Conservation (phyloP, 495 filamentous ascomycete genomes). For the Amphirosellinia nigrospora region DNA sequence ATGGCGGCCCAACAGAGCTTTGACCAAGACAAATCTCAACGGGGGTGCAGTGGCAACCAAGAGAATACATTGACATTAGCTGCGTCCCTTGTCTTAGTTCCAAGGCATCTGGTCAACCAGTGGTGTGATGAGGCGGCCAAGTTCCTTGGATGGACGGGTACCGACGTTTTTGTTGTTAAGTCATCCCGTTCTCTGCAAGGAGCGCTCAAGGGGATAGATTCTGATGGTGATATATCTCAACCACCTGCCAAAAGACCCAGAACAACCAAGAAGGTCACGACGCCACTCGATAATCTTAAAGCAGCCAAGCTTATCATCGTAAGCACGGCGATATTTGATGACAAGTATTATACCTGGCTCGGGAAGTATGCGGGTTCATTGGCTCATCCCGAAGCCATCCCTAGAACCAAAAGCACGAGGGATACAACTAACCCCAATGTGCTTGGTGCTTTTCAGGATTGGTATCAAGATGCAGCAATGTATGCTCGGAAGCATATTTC, state of each 20-base stretch:
- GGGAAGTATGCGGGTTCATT: slow-evolving; percentile 53
- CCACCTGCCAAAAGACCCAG: slow-evolving; percentile 6
- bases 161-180: slow-evolving; percentile 53
- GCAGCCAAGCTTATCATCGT: slow-evolving; percentile 65
- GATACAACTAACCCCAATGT: slow-evolving; percentile 16
- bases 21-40: slow-evolving; percentile 31
- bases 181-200: slow-evolving; percentile 40
- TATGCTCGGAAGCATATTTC: slow-evolving; percentile 47
- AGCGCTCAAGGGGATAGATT: neutral
- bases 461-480: slow-evolving; percentile 53
- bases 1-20: slow-evolving; percentile 56
- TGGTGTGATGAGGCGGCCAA: slow-evolving; percentile 68
- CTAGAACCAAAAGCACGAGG: slow-evolving; percentile 24
- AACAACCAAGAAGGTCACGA: slow-evolving; percentile 6
- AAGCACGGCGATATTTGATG: slow-evolving; percentile 51
- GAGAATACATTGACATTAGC: slow-evolving; percentile 40
- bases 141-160: slow-evolving; percentile 50
- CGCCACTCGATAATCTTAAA: slow-evolving; percentile 47
- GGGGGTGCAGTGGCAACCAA: slow-evolving; percentile 31
- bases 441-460: slow-evolving; percentile 58
- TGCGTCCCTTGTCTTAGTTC: slow-evolving; percentile 75
- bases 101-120: slow-evolving; percentile 66
- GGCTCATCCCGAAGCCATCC: slow-evolving; percentile 51
- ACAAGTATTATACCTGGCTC: slow-evolving; percentile 45
- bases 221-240: neutral